phyloP scores from a whole-genome alignment of 2,329 filamentous ascomycete species.

The Tolypocladium guangdongense region DNA sequence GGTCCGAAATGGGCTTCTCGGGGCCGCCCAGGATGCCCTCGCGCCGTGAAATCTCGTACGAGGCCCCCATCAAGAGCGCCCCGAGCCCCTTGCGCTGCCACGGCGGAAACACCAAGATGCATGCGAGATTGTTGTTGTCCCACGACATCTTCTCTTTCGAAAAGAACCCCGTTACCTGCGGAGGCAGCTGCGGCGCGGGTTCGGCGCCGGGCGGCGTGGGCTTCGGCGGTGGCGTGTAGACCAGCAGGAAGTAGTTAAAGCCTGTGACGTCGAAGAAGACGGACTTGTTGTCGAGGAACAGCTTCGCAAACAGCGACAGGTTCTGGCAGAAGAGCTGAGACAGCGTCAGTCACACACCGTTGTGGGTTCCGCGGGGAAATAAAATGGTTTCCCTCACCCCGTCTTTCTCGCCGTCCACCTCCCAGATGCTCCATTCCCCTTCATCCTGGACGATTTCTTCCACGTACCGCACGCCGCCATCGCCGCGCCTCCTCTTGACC shows the following conservation, averaged over 20 bases:
- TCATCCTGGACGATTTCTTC: conserved; percentile 42
- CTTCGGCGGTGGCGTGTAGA: conserved; percentile 47
- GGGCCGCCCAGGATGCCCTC: conserved; percentile 82
- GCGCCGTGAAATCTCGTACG: conserved; percentile 79
- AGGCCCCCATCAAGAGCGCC: conserved; percentile 80
- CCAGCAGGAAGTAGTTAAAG: conserved; percentile 90
- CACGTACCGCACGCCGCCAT: conserved; percentile 24
- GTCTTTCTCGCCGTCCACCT: conserved; percentile 82
- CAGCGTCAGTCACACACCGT: neutral
- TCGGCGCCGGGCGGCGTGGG: conserved; percentile 5
- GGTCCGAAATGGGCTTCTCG: conserved; percentile 82
- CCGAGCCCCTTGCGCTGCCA: conserved; percentile 90
- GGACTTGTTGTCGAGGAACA: conserved; percentile 96
- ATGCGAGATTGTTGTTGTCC: conserved; percentile 97
- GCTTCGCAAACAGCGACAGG: conserved; percentile 87
- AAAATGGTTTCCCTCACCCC: conserved; percentile 39
- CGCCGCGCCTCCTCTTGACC: conserved; percentile 26
- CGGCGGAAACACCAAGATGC: conserved; percentile 89
- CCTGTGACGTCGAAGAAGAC: conserved; percentile 94
- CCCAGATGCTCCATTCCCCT: conserved; percentile 77
- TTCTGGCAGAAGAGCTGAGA: conserved; percentile 79
- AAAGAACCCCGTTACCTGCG: conserved; percentile 80
- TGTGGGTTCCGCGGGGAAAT: neutral
- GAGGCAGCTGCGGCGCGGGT: conserved; percentile 6
- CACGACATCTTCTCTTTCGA: conserved; percentile 98